Evolutionary conservation across 768 basidiomycete species (phyloP), one percentile per base, ranked within the genome.

Genomic region (Symmetrospora coprosmae): DNA sequence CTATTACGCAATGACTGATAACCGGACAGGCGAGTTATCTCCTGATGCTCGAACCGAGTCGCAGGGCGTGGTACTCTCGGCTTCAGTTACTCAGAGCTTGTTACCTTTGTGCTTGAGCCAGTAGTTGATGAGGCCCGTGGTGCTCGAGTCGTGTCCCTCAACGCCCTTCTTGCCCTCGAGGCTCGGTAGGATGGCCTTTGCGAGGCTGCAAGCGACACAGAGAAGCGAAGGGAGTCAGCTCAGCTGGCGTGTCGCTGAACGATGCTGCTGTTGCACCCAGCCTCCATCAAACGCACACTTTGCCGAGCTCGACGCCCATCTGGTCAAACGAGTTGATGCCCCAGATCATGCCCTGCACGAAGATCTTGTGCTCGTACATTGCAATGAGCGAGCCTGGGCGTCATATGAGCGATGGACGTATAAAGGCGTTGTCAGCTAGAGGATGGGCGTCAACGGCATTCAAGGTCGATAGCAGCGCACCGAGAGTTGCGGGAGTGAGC

Each of bases 221-320:
- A 37, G 16, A 37, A 25, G 19, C 17, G 7, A n/a, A 39, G 27
- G 2, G 7, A 49, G 30, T 4, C 25, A 8, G 40, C 33, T 45
- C 21, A 40, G n/a, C n/a, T n/a, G n/a, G n/a, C n/a, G n/a, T n/a
- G n/a, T n/a, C n/a, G n/a, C n/a, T n/a, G 31, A 19, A 14, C 7
- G 2, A 23, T 23, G n/a, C 27, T 6, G 21, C 33, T 17, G 17
- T 2, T 2, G 17, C 16, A 2, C n/a, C 2, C 28, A 16, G 8
- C 7, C 31, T 4, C n/a, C 34, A 45, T 7, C 16, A 8, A n/a
- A 25, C 9, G 65, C 68, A 27, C 50, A 72, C 73, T 73, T 97
- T 97, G 60, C 91, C 91, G 55, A 97, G 84, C 73, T 97, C 92
- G 66, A 97, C 92, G 72, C 94, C 94, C 91, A 96, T 94, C 82